A percentile compares a stretch with the other conserved stretches of the same genome.
These are phyloP conservation scores for Urostyla sp. DNA, from an alignment of 73 alveolate species.

Conservation along the genomic window DNA sequence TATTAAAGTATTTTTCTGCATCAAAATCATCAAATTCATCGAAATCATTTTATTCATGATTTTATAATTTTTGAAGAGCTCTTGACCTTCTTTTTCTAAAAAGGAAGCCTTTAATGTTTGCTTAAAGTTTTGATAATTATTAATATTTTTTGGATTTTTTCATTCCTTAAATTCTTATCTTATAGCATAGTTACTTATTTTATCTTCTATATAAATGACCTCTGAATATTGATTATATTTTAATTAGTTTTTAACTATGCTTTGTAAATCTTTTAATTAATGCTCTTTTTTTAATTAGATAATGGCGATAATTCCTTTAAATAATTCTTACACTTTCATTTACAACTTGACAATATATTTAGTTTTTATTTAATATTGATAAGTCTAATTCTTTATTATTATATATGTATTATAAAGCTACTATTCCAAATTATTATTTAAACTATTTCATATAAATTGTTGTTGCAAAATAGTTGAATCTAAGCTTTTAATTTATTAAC, in stretches of 20 bases:
- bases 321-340: conserved; percentile 39
- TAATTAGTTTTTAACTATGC: conserved; percentile 28
- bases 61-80: conserved; percentile 31
- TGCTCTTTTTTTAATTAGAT: conserved; percentile 23
- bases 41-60: background rate
- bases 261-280: conserved; percentile 2
- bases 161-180: conserved; percentile 36
- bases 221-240: conserved; percentile 42
- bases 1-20: conserved; percentile 63
- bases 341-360: background rate
- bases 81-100: conserved; percentile 44
- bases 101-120: conserved; percentile 59
- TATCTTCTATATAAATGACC: conserved; percentile 42
- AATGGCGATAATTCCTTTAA: background rate
- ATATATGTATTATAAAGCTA: too few species aligned
- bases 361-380: background rate
- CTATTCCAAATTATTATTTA: too few species aligned
- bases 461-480: conserved; percentile 39
- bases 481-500: conserved; percentile 14
- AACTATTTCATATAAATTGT: conserved; percentile 10
- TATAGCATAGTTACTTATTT: background rate
- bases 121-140: conserved; percentile 47
- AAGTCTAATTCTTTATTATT: too few species aligned
- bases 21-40: conserved; percentile 66
- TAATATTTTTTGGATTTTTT: conserved; percentile 54